These are phyloP conservation scores for Tolypocladium tropicale DNA, from an alignment of 2,329 filamentous ascomycete species.

Conservation along the genomic window DNA sequence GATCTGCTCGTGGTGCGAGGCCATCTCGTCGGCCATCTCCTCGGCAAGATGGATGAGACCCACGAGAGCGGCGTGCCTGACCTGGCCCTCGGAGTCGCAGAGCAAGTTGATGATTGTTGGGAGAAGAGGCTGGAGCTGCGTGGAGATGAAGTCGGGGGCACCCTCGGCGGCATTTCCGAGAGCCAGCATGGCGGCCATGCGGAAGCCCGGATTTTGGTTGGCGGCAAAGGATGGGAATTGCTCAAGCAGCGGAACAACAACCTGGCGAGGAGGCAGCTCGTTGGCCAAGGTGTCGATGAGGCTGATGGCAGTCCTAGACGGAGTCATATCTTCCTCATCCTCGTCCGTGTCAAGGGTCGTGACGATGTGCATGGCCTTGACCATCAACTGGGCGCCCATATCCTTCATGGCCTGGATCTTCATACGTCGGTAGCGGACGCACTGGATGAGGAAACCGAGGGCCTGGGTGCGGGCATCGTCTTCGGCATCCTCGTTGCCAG, in stretches of 20 bases:
- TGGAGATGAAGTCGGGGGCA: constrained; percentile 93
- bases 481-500: constrained; percentile 63
- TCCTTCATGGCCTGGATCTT: constrained; percentile 84
- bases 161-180: constrained; percentile 93
- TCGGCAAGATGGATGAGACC: constrained; percentile 85
- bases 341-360: constrained; percentile 76
- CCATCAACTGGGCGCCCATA: constrained; percentile 76
- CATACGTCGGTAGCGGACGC: constrained; percentile 82
- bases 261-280: constrained; percentile 84
- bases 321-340: constrained; percentile 68
- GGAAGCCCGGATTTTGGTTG: constrained; percentile 63
- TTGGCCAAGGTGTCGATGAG: constrained; percentile 83
- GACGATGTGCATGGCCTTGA: constrained; percentile 79
- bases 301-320: constrained; percentile 73
- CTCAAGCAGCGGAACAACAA: constrained; percentile 84
- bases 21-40: constrained; percentile 84
- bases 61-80: constrained; percentile 79
- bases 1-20: constrained; percentile 72
- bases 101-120: constrained; percentile 77
- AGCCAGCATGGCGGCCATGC: constrained; percentile 83
- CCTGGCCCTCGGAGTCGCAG: constrained; percentile 71
- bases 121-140: constrained; percentile 77
- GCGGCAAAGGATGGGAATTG: constrained; percentile 74
- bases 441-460: constrained; percentile 87
- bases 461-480: constrained; percentile 85